Evolutionary conservation across 192 early-diverging fungal genomes (phyloP).

Genomic region (Bifiguratus adelaidae): DNA sequence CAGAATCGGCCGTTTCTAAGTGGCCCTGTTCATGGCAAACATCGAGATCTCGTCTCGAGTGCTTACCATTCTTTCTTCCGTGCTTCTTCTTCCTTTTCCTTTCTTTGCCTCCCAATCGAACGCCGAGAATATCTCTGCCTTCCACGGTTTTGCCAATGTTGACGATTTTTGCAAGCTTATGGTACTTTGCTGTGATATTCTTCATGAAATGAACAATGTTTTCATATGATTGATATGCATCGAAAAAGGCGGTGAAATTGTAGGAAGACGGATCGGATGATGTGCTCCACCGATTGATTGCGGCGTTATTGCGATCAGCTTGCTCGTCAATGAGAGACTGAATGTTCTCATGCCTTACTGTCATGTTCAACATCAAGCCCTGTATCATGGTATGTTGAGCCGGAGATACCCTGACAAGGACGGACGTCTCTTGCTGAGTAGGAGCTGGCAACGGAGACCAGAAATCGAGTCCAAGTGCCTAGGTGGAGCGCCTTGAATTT

Average conservation of each 20-base stretch:
- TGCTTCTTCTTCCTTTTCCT: no score
- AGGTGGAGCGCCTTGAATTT: no score
- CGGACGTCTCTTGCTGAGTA: neutral
- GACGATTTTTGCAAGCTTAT: slow-evolving; percentile 17
- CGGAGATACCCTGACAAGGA: neutral
- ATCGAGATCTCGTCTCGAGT: no score
- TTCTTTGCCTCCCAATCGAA: slow-evolving; percentile 19
- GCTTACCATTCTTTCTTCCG: neutral
- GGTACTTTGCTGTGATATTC: slow-evolving; percentile 8
- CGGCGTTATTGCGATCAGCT: neutral
- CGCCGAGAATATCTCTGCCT: slow-evolving; percentile 20
- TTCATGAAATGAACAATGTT: slow-evolving; percentile 11
- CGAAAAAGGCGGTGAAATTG: slow-evolving; percentile 5
- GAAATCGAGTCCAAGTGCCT: slow-evolving; percentile 2
- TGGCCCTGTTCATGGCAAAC: no score
- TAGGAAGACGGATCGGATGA: no score
- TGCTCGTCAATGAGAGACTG: neutral
- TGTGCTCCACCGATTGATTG: neutral
- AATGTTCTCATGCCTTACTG: neutral
- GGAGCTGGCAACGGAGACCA: slow-evolving; percentile 3
- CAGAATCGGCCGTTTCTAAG: no score
- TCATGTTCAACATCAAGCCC: neutral
- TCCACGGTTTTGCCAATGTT: slow-evolving; percentile 22
- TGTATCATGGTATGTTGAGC: neutral
- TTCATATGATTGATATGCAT: slow-evolving; percentile 2